Percentiles rank a stretch among this genome's conserved stretches.
Evolutionary conservation across 1,284 basidiomycete genomes (phyloP).

Genomic region (Ceratobasidium sp.): DNA sequence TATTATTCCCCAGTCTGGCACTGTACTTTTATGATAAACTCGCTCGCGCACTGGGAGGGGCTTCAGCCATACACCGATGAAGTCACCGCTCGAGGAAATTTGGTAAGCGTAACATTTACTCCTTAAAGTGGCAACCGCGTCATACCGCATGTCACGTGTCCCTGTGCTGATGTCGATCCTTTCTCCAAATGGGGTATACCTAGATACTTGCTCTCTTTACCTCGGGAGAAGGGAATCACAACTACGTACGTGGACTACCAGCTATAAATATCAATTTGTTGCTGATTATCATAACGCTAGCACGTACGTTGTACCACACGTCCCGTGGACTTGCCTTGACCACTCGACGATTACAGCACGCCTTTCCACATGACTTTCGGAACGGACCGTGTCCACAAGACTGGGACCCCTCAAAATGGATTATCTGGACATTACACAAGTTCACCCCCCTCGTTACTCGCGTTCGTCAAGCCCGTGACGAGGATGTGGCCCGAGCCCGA

Average conservation of each 20-base stretch:
- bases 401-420: conserved; percentile 86
- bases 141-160: conserved; percentile 8
- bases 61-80: conserved; percentile 80
- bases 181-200: conserved; percentile 5
- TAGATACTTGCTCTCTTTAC: conserved; percentile 74
- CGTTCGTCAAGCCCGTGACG: conserved; percentile 60
- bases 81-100: conserved; percentile 74
- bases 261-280: conserved; percentile 3
- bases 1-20: conserved; percentile 65
- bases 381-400: conserved; percentile 66
- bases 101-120: conserved; percentile 55
- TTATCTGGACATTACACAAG: conserved; percentile 64
- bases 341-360: conserved; percentile 60
- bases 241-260: conserved; percentile 62
- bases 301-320: conserved; percentile 51
- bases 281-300: too few species aligned
- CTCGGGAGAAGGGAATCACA: conserved; percentile 79
- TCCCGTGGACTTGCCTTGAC: conserved; percentile 43
- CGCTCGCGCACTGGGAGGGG: conserved; percentile 80
- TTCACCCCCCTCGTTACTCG: conserved; percentile 61
- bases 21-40: conserved; percentile 80
- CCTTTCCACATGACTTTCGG: conserved; percentile 78
- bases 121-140: not conserved
- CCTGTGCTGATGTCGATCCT: conserved; percentile 7
- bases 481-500: conserved; percentile 58